A percentile compares a stretch with the other conserved stretches of the same genome.
phyloP scores from a whole-genome alignment of 345 rosid genomes.

The Corymbia maculata region DNA sequence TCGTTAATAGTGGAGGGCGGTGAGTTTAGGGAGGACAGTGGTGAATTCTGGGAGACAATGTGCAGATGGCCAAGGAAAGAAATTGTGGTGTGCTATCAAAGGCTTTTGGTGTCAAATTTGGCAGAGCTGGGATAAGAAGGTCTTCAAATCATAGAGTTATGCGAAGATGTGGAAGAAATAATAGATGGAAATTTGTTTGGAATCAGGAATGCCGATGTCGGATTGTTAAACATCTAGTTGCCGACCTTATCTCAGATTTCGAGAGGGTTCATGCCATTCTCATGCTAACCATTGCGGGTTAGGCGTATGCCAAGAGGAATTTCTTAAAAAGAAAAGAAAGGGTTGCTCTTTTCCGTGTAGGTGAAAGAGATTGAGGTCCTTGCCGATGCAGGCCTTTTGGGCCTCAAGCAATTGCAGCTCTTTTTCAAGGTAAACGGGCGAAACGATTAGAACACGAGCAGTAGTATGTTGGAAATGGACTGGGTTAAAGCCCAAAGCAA shows the following conservation, averaged over 20 bases:
- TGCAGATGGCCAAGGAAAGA: not conserved
- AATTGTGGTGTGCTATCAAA: not conserved
- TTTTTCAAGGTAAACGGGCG: not conserved
- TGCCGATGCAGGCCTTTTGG: not conserved
- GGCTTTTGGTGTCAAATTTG: not conserved
- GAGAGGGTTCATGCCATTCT: not conserved
- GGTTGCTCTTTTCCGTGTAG: not conserved
- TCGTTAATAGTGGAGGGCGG: not conserved
- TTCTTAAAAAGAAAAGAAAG: not conserved
- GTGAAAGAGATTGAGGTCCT: not conserved
- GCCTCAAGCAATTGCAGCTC: not conserved
- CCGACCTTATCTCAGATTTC: not conserved
- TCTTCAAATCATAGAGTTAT: not conserved
- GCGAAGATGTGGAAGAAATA: not conserved
- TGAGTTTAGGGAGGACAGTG: not conserved
- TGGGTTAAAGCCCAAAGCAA: not conserved
- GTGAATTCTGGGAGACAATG: not conserved
- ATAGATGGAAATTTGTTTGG: not conserved
- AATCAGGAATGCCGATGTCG: not conserved
- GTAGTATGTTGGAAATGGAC: not conserved
- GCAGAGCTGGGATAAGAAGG: not conserved
- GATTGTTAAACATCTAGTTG: not conserved
- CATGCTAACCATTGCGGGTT: not conserved
- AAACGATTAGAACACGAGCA: not conserved
- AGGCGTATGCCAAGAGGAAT: not conserved